Percentiles rank a stretch among this genome's conserved stretches.
Conservation (phyloP, 1,284 basidiomycete species). For the Schizopora paradoxa region DNA sequence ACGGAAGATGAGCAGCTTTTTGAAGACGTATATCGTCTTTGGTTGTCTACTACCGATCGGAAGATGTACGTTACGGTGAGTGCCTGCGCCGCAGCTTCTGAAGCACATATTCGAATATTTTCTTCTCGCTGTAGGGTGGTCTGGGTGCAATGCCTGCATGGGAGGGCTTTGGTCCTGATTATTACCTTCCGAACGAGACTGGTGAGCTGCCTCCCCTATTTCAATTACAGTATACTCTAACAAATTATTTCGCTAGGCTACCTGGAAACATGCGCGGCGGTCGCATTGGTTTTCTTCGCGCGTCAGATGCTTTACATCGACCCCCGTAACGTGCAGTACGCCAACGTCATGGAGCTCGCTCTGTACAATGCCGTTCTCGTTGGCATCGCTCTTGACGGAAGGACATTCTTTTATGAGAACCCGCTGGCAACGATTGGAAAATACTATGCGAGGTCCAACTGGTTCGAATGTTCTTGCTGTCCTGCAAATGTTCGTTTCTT, state of each 20-base stretch:
- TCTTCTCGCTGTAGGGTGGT: conserved; percentile 17
- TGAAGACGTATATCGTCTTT: conserved; percentile 16
- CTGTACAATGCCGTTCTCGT: conserved; percentile 23
- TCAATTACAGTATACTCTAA: not conserved
- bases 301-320: conserved; percentile 22
- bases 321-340: conserved; percentile 17
- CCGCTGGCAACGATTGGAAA: conserved; percentile 22
- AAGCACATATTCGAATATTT: not conserved
- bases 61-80: conserved; percentile 24
- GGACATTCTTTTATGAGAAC: conserved; percentile 24
- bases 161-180: conserved; percentile 25
- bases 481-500: conserved; percentile 19
- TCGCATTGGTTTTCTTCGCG: conserved; percentile 22
- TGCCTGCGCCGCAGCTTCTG: not conserved
- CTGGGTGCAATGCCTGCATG: conserved; percentile 22
- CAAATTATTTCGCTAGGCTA: conserved; percentile 17
- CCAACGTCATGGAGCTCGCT: conserved; percentile 19
- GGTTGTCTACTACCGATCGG: conserved; percentile 19
- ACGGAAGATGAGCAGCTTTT: conserved; percentile 17
- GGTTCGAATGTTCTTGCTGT: conserved; percentile 23
- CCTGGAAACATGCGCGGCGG: conserved; percentile 23
- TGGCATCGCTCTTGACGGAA: conserved; percentile 22
- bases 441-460: conserved; percentile 16
- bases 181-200: conserved; percentile 23
- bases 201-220: conserved; percentile 9